A percentile compares a stretch with the other conserved stretches of the same genome.
These are phyloP conservation scores for Petasospora rhodanensis DNA, from an alignment of 1,139 yeast species.

Conservation along the genomic window DNA sequence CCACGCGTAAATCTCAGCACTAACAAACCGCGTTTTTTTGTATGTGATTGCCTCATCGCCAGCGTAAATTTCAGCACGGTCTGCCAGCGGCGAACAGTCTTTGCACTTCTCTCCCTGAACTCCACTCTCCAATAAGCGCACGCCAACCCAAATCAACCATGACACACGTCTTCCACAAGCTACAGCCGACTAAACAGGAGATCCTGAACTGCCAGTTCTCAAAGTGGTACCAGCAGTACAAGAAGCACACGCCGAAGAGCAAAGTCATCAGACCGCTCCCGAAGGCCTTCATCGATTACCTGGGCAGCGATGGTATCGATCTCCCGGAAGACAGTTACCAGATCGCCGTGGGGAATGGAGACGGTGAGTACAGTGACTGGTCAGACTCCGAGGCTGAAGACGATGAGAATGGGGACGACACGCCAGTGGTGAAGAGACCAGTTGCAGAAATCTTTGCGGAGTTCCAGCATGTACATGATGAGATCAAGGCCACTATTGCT, in stretches of 20 bases:
- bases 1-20: slow-evolving; percentile 6
- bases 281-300: slow-evolving; percentile 58
- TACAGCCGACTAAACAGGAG: slow-evolving; percentile 41
- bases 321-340: slow-evolving; percentile 49
- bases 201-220: slow-evolving; percentile 68
- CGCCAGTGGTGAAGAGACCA: slow-evolving; percentile 14
- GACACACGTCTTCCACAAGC: slow-evolving; percentile 28
- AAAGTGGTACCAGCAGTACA: slow-evolving; percentile 61
- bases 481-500: slow-evolving; percentile 39
- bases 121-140: too few species aligned
- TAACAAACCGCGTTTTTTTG: slow-evolving; percentile 1
- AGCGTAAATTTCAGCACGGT: slow-evolving; percentile 7
- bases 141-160: too few species aligned
- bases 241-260: slow-evolving; percentile 45
- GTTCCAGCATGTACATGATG: slow-evolving; percentile 56
- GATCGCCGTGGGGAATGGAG: slow-evolving; percentile 41
- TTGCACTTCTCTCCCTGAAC: too few species aligned
- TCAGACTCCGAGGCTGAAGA: slow-evolving; percentile 37
- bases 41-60: too few species aligned
- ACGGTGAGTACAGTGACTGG: slow-evolving; percentile 72
- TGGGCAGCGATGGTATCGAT: slow-evolving; percentile 71
- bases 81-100: too few species aligned
- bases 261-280: slow-evolving; percentile 65
- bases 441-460: slow-evolving; percentile 40
- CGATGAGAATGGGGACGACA: slow-evolving; percentile 18